A percentile compares a stretch with the other conserved stretches of the same genome.
These are phyloP conservation scores for Sphaerulina populicola DNA, from an alignment of 2,329 filamentous ascomycete genomes.

Conservation along the genomic window DNA sequence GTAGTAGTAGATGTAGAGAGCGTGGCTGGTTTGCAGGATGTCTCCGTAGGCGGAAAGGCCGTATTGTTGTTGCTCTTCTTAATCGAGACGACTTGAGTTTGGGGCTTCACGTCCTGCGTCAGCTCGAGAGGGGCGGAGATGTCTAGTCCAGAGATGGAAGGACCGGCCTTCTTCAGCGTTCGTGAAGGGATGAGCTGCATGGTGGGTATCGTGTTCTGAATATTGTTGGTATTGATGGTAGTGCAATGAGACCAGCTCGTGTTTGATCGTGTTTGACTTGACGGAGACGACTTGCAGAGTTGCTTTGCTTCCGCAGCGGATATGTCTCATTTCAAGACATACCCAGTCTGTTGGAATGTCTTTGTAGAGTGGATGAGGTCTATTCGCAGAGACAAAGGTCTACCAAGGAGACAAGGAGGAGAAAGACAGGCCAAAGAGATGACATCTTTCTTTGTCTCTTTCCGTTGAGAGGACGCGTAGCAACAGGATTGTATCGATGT, in stretches of 20 bases:
- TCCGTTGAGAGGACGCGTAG: background rate
- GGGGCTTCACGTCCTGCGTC: constrained; percentile 2
- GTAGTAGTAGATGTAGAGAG: background rate
- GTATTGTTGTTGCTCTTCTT: too few species aligned
- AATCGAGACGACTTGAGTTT: background rate
- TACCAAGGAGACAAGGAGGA: background rate
- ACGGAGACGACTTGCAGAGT: too few species aligned
- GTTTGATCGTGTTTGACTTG: background rate
- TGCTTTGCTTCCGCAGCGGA: background rate
- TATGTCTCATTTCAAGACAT: background rate
- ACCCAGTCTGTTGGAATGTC: background rate
- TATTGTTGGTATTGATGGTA: background rate
- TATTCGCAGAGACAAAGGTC: background rate
- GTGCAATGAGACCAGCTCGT: constrained; percentile 2
- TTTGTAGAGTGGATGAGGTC: background rate
- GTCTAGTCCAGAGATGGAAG: background rate
- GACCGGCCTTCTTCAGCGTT: background rate
- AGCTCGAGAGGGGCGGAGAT: background rate
- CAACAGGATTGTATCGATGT: background rate
- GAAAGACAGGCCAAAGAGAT: background rate
- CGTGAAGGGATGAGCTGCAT: constrained; percentile 1
- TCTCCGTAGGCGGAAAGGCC: background rate
- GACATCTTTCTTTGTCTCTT: background rate
- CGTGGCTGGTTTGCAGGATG: background rate
- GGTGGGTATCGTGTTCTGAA: background rate